These are phyloP conservation scores for Coniochaeta sp. DNA, from an alignment of 2,329 filamentous ascomycete genomes.

Conservation along the genomic window DNA sequence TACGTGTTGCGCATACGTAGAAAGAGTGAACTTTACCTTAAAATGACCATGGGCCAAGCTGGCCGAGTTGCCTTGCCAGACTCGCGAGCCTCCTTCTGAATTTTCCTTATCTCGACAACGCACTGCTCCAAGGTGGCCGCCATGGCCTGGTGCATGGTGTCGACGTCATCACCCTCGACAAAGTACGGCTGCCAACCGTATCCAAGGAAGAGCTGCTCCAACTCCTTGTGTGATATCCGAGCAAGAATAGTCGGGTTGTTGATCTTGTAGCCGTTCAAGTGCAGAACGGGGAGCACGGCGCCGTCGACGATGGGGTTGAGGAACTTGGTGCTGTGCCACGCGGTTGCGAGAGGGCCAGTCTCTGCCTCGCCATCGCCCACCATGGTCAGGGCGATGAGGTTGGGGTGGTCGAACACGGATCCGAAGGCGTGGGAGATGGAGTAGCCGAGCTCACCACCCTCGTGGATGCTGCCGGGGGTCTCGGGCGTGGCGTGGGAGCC, in stretches of 20 bases:
- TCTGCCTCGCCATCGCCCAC: constrained; percentile 79
- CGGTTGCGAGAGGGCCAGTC: constrained; percentile 70
- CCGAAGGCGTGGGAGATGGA: constrained; percentile 74
- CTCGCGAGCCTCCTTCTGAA: constrained; percentile 66
- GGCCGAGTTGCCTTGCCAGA: constrained; percentile 64
- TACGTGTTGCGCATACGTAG: too few relatives aligned
- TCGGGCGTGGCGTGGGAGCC: constrained; percentile 74
- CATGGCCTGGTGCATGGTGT: constrained; percentile 78
- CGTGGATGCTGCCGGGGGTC: constrained; percentile 69
- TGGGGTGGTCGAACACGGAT: constrained; percentile 66
- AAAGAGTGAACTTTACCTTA: too few relatives aligned
- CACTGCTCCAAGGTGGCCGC: constrained; percentile 68
- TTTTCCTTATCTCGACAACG: constrained; percentile 59
- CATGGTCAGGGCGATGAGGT: constrained; percentile 69
- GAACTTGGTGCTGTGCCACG: constrained; percentile 79
- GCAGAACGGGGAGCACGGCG: constrained; percentile 69
- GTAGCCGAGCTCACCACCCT: constrained; percentile 78
- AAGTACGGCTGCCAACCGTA: constrained; percentile 79
- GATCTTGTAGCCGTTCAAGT: constrained; percentile 82
- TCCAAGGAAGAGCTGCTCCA: constrained; percentile 61
- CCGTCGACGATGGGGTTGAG: constrained; percentile 73
- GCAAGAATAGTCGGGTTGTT: constrained; percentile 71
- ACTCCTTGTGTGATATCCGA: constrained; percentile 66
- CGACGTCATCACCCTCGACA: constrained; percentile 67
- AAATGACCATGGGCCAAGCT: constrained; percentile 72